These are phyloP conservation scores for Penicillium taxi DNA, from an alignment of 495 filamentous ascomycete species.

Conservation along the genomic window DNA sequence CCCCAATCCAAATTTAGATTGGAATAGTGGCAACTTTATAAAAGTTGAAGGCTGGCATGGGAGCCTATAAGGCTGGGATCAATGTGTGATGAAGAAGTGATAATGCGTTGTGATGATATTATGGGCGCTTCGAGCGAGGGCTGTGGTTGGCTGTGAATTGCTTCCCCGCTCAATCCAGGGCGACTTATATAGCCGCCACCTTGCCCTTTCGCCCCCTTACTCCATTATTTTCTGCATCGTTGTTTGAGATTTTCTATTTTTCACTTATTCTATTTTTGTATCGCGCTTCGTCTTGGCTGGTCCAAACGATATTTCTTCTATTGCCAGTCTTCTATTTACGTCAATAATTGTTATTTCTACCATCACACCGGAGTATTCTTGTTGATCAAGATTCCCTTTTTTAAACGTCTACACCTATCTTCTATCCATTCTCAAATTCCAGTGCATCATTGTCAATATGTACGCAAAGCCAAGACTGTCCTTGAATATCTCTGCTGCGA, in stretches of 20 bases:
- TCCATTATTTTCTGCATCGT: constrained; percentile 19
- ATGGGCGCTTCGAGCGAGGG: constrained; percentile 20
- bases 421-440: constrained; percentile 7
- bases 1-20: no score
- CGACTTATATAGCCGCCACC: constrained; percentile 36
- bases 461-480: constrained; percentile 42
- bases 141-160: constrained; percentile 11
- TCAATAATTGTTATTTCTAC: constrained; percentile 25
- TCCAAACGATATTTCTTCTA: constrained; percentile 32
- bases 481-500: constrained; percentile 38
- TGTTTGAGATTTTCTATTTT: constrained; percentile 34
- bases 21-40: no score
- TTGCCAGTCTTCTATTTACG: no score
- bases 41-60: constrained; percentile 1
- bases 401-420: constrained; percentile 5
- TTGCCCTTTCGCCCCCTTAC: constrained; percentile 9
- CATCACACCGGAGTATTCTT: constrained; percentile 22
- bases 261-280: constrained; percentile 33
- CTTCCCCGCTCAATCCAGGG: constrained; percentile 9
- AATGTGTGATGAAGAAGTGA: constrained; percentile 21
- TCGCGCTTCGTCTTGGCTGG: constrained; percentile 37
- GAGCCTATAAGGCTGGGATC: constrained; percentile 14
- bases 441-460: constrained; percentile 22
- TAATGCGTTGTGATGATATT: constrained; percentile 19
- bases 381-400: constrained; percentile 30